These are phyloP conservation scores for Saccharomycopsis fermentans DNA, from an alignment of 805 yeast species.

Conservation along the genomic window DNA sequence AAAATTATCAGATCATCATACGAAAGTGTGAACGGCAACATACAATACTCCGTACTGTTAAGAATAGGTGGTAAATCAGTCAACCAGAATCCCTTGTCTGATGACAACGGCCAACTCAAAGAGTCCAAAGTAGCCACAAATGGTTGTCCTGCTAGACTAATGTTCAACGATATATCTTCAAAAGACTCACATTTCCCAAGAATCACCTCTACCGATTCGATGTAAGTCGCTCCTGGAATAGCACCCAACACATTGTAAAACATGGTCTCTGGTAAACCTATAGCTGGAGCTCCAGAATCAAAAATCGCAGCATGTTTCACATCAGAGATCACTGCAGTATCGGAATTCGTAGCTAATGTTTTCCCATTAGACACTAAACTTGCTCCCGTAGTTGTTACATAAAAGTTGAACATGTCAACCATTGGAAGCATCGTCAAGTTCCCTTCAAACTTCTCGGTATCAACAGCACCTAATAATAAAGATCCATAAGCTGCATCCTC, in stretches of 20 bases:
- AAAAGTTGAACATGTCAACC: slow-evolving; percentile 1
- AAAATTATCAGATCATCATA: slow-evolving; percentile 27
- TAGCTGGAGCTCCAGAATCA: slow-evolving; percentile 9
- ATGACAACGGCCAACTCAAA: not conserved
- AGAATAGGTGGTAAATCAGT: not conserved
- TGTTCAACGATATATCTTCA: not conserved
- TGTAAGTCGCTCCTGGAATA: not conserved
- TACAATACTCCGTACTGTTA: not conserved
- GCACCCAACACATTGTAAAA: not conserved
- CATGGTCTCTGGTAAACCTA: slow-evolving; percentile 1
- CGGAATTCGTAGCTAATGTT: not conserved
- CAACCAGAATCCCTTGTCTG: slow-evolving; percentile 6
- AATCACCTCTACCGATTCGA: not conserved
- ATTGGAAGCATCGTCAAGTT: slow-evolving; percentile 3
- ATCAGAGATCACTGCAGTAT: not conserved
- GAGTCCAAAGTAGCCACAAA: slow-evolving; percentile 41
- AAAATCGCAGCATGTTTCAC: slow-evolving; percentile 5
- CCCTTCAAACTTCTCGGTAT: slow-evolving; percentile 8
- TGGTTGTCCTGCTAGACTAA: slow-evolving; percentile 18
- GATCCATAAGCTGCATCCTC: slow-evolving; percentile 4
- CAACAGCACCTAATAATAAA: slow-evolving; percentile 15
- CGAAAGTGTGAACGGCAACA: not conserved
- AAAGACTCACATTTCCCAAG: not conserved
- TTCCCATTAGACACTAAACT: slow-evolving; percentile 2
- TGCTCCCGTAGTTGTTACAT: slow-evolving; percentile 1